Evolutionary conservation across 1,139 yeast genomes (phyloP).

Genomic region (Nadsonia starkeyi-henricii): DNA sequence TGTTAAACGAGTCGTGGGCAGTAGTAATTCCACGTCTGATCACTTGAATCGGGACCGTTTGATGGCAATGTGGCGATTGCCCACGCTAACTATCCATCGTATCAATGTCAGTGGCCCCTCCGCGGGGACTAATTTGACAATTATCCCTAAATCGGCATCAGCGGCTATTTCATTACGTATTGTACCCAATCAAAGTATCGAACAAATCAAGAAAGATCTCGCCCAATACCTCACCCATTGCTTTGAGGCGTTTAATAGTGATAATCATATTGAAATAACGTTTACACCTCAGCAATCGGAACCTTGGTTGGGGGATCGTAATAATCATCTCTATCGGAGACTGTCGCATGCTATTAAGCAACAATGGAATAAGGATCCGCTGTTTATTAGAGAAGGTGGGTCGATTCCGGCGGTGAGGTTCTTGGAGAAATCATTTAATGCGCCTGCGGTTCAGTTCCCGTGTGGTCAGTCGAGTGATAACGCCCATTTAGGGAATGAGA

Average conservation of each 20-base stretch:
- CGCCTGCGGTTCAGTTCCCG: conserved; percentile 91
- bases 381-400: conserved; percentile 90
- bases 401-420: conserved; percentile 84
- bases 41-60: conserved; percentile 33
- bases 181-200: conserved; percentile 76
- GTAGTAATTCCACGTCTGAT: conserved; percentile 8
- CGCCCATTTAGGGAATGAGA: conserved; percentile 84
- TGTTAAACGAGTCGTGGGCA: conserved; percentile 29
- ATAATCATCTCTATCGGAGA: conserved; percentile 55
- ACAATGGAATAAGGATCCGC: conserved; percentile 62
- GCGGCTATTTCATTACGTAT: conserved; percentile 72
- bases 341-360: conserved; percentile 42
- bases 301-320: conserved; percentile 89
- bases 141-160: conserved; percentile 69
- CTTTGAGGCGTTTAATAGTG: conserved; percentile 38
- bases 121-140: conserved; percentile 44
- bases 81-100: conserved; percentile 82
- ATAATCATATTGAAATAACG: conserved; percentile 44
- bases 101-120: conserved; percentile 82
- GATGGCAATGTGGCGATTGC: conserved; percentile 80
- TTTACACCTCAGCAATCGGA: conserved; percentile 69
- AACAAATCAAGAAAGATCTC: conserved; percentile 39
- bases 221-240: conserved; percentile 31
- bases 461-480: conserved; percentile 93
- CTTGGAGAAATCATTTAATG: conserved; percentile 65